A percentile compares a stretch with the other conserved stretches of the same genome.
Evolutionary conservation across 805 yeast species (phyloP).

Genomic region (Ogataea parapolymorpha): DNA sequence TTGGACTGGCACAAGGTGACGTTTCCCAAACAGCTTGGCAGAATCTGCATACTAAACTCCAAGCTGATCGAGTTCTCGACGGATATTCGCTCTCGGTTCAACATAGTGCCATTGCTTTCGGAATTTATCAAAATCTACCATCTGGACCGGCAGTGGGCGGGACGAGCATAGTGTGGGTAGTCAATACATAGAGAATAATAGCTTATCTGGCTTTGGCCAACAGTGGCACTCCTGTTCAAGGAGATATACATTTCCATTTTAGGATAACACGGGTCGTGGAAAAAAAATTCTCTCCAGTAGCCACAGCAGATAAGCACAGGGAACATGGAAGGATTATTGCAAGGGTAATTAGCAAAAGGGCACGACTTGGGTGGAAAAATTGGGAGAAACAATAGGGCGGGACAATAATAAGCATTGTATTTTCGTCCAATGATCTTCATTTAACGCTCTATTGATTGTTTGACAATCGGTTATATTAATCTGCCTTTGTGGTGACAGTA

Average conservation of each 20-base stretch:
- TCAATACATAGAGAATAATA: not conserved
- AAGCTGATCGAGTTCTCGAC: conserved; percentile 4
- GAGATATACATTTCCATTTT: conserved; percentile 1
- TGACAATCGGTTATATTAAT: conserved; percentile 7
- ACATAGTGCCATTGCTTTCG: conserved; percentile 15
- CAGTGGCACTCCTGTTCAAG: not conserved
- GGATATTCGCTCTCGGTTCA: conserved; percentile 2
- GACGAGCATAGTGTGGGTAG: not conserved
- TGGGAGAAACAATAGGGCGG: not conserved
- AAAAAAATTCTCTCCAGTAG: not conserved
- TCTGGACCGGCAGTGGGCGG: conserved; percentile 9
- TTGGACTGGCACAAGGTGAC: conserved; percentile 10
- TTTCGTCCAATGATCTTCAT: conserved; percentile 7
- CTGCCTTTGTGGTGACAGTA: conserved; percentile 7
- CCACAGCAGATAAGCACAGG: conserved; percentile 6
- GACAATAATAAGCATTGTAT: conserved; percentile 1
- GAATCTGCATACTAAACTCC: conserved; percentile 14
- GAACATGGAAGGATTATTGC: not conserved
- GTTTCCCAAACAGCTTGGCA: conserved; percentile 12
- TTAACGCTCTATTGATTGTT: conserved; percentile 4
- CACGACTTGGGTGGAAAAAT: not conserved
- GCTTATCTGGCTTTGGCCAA: not conserved
- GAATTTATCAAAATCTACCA: conserved; percentile 19
- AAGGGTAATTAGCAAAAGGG: not conserved
- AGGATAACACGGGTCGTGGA: conserved; percentile 7